Base-by-base conservation (phyloP, 352 stramenopile genomes). In the Pythium rishiriense region DNA sequence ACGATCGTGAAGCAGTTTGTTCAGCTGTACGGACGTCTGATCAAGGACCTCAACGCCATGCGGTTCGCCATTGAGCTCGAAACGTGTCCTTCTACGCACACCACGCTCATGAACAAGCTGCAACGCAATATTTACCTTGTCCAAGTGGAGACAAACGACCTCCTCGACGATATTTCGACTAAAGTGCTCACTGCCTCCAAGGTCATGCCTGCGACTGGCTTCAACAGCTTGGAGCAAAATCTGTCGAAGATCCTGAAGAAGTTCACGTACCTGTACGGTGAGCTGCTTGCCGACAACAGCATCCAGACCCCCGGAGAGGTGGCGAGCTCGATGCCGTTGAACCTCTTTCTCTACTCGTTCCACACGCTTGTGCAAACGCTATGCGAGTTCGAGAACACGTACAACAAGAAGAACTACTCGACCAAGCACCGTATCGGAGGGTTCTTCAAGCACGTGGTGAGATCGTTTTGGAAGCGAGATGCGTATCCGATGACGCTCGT, bases 261-360 rank as follows among this genome's bases (percentile, higher is more conserved):
- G 39, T 90, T 90, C 58, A 80, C 77, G 19, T 71, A 60, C 1
- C 33, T 89, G 10, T 90, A 87, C 45, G 72, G 75, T 11, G 74
- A 88, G 12, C 48, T 89, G 1, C 62, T 85, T 0, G 64, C 72
- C 0, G 33, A 62, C 22, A 58, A 79, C 7, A 69, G 71, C 14
- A 74, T 88, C 8, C 65, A 80, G 47, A 77, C 74, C 1, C 58
- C 72, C 19, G 64, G 74, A 25, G 78, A 91, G 35, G 78, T 92
- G 28, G 79, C 70, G 0, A 81, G 81, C 56, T 87, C 81, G 9
- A 88, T 93, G 75, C 81, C 82, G 0, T 58, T 93, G 25, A 90
- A 91, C 51, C 72, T 93, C 12, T 94, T 94, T 46, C 73, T 92
- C 21, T 94, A 88, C 59, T 92, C 85, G 25, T 83, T 91, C 62